Percentiles rank a stretch among this genome's conserved stretches.
These are phyloP conservation scores for Aspergillus hancockii DNA, from an alignment of 495 filamentous ascomycete genomes.

Conservation along the genomic window DNA sequence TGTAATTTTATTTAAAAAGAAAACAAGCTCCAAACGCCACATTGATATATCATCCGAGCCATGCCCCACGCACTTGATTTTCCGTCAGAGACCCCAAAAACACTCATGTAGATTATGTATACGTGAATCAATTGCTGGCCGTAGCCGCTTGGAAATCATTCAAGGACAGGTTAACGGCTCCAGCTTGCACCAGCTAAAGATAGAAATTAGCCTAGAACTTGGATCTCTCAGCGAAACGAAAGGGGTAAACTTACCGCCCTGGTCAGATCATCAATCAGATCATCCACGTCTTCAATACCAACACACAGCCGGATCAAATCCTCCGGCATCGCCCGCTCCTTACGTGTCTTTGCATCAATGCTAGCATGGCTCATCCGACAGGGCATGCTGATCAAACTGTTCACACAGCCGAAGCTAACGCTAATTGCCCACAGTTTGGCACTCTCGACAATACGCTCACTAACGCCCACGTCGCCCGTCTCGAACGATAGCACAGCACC, in stretches of 20 bases:
- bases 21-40: constrained; percentile 4
- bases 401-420: constrained; percentile 97
- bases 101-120: neutral
- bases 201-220: constrained; percentile 17
- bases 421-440: constrained; percentile 91
- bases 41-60: constrained; percentile 3
- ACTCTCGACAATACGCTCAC: constrained; percentile 90
- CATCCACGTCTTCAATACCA: constrained; percentile 91
- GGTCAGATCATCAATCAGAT: constrained; percentile 89
- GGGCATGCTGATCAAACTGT: constrained; percentile 98
- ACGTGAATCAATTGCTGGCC: neutral
- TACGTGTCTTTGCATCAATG: constrained; percentile 90
- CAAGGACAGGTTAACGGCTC: constrained; percentile 80
- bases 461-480: constrained; percentile 78
- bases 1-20: constrained; percentile 1
- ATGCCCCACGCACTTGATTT: neutral
- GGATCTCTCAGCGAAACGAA: neutral
- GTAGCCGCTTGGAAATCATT: constrained; percentile 66
- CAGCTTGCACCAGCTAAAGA: constrained; percentile 83
- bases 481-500: constrained; percentile 95
- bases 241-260: constrained; percentile 70
- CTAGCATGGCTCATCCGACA: constrained; percentile 99
- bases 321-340: constrained; percentile 89
- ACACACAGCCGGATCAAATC: constrained; percentile 95
- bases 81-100: constrained; percentile 1